Evolutionary conservation across 2,329 filamentous ascomycete species (phyloP), one percentile per base, ranked within the genome.

Genomic region (Fusarium sp.): DNA sequence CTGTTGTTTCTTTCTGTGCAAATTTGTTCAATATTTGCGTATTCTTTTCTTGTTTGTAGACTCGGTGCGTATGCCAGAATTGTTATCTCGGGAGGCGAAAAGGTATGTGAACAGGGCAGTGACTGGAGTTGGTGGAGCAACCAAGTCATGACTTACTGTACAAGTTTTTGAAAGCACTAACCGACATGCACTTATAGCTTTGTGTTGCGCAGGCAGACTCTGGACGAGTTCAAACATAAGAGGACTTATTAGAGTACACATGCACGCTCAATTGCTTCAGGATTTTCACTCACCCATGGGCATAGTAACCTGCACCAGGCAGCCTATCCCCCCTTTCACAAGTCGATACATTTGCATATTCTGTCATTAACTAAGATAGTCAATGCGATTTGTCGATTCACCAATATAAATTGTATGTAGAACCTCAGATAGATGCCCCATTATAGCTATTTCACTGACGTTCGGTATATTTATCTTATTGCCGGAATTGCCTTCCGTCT

Each of bases 71-170:
- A 25, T 9, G 12, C 8, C 24, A 29, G 16, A 16, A 18, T 18
- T 27, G n/a, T 25, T 22, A 24, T 32, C 18, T 51, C 13, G 7
- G 24, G 25, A 46, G 44, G 29, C 20, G 45, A 49, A 54, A 55
- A n/a, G 20, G 47, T n/a, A 53, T 42, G 37, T 46, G 34, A 53
- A 60, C 25, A 48, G 37, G 44, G 22, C 10, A 10, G 14, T 37
- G 53, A 40, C 52, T 40, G 45, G 51, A 71, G 68, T 69, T 70
- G 68, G 65, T 71, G 68, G 58, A 71, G 68, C 64, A 70, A 71
- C 68, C 47, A 61, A 51, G 45, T 52, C 18, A 7, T 46, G 52
- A 30, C 22, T 10, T 30, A 2, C 40, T 34, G 37, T 37, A 30
- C 40, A 40, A 18, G 47, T n/a, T 29, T 32, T 10, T 27, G 16